Evolutionary conservation across 176 grass and related monocot species (phyloP).

Genomic region (Carex cristatella): DNA sequence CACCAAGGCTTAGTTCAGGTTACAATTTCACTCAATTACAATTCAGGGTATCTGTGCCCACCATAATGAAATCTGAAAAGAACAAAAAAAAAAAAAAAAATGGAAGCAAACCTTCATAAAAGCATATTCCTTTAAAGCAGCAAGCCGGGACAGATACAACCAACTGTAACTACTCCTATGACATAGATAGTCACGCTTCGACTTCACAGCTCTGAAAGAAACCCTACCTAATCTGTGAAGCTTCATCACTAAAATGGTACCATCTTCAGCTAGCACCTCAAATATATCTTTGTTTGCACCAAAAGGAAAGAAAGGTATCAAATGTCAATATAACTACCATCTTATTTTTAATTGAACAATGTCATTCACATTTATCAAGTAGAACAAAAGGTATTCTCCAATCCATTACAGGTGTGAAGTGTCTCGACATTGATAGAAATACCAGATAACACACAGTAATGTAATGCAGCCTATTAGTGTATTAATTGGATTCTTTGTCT

Average conservation of each 20-base stretch:
- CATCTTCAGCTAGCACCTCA: slow-evolving; percentile 85
- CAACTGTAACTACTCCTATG: slow-evolving; percentile 82
- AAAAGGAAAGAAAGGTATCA: not conserved
- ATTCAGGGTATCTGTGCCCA: not conserved
- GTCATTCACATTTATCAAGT: not conserved
- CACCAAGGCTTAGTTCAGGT: not conserved
- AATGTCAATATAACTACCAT: not conserved
- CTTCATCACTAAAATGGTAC: slow-evolving; percentile 81
- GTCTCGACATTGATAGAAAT: not conserved
- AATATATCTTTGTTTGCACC: slow-evolving; percentile 50
- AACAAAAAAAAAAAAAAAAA: not conserved
- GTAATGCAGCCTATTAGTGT: not conserved
- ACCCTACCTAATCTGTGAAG: slow-evolving; percentile 90
- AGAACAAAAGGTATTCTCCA: not conserved
- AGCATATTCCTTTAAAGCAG: slow-evolving; percentile 83
- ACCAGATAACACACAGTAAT: not conserved
- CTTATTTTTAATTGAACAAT: not conserved
- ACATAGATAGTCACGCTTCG: slow-evolving; percentile 88
- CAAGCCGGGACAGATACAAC: slow-evolving; percentile 79
- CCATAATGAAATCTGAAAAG: not conserved
- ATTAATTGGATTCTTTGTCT: not conserved
- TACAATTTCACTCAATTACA: not conserved
- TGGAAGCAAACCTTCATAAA: slow-evolving; percentile 71
- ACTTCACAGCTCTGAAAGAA: slow-evolving; percentile 92
- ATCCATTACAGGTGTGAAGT: not conserved